phyloP scores from a whole-genome alignment of 257 asterid species.

The Solanum dulcamara region DNA sequence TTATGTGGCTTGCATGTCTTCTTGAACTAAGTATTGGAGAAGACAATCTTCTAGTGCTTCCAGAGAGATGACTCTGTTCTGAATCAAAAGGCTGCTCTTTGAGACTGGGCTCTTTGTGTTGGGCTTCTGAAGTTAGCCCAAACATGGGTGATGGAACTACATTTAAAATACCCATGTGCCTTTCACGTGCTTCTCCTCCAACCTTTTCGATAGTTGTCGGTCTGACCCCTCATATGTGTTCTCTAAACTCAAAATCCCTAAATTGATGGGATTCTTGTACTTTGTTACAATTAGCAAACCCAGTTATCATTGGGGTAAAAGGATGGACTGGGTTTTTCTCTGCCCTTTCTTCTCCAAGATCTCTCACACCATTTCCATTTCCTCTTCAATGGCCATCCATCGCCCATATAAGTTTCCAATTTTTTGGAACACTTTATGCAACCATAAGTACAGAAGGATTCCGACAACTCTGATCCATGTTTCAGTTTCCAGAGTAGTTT shows the following conservation, averaged over 20 bases:
- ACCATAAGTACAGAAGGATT: background rate
- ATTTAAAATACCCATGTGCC: background rate
- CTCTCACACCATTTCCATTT: too few species aligned
- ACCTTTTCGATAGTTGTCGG: background rate
- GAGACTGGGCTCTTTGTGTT: background rate
- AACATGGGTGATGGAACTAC: background rate
- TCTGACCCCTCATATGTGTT: background rate
- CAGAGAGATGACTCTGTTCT: background rate
- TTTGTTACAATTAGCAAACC: background rate
- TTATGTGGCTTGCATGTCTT: background rate
- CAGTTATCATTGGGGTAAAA: background rate
- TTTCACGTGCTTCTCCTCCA: background rate
- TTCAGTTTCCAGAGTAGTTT: background rate
- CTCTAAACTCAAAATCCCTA: background rate
- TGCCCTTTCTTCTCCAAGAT: background rate
- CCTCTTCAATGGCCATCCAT: background rate
- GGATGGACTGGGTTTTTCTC: background rate
- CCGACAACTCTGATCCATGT: background rate
- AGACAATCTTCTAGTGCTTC: background rate
- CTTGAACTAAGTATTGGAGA: background rate
- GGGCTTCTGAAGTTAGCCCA: background rate
- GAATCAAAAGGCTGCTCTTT: background rate
- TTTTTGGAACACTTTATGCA: background rate
- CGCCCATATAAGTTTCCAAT: background rate
- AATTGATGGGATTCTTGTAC: background rate